Evolutionary conservation across 2,329 filamentous ascomycete genomes (phyloP).

Genomic region (Chaetothyriales sp.): DNA sequence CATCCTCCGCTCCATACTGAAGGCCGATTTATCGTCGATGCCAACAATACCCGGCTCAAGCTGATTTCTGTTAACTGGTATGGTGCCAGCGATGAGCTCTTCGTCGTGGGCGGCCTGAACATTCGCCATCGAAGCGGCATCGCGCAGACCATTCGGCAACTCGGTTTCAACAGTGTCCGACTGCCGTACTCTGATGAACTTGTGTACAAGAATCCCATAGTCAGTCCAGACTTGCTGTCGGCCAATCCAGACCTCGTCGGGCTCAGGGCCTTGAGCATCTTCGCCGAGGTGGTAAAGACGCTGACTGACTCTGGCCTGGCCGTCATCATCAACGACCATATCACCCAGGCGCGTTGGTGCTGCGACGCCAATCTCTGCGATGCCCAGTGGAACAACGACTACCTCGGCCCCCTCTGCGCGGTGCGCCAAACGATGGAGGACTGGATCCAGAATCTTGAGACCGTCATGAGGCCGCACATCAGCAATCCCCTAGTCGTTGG

Average conservation of each 20-base stretch:
- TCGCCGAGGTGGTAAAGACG: slow-evolving; percentile 44
- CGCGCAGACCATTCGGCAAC: slow-evolving; percentile 42
- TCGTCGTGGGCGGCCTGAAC: slow-evolving; percentile 51
- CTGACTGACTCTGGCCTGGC: slow-evolving; percentile 50
- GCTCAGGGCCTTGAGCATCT: slow-evolving; percentile 46
- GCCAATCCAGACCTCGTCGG: slow-evolving; percentile 50
- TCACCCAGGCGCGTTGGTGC: slow-evolving; percentile 56
- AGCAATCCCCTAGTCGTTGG: slow-evolving; percentile 51
- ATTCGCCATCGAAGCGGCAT: slow-evolving; percentile 49
- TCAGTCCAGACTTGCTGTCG: slow-evolving; percentile 38
- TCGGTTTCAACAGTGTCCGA: slow-evolving; percentile 59
- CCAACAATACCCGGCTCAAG: slow-evolving; percentile 44
- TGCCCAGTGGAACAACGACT: slow-evolving; percentile 52
- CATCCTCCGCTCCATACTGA: slow-evolving; percentile 44
- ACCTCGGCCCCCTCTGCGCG: slow-evolving; percentile 47
- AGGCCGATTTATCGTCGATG: slow-evolving; percentile 50
- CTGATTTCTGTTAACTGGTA: slow-evolving; percentile 58
- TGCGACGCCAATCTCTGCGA: slow-evolving; percentile 57
- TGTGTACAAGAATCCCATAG: slow-evolving; percentile 45
- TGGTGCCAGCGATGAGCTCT: slow-evolving; percentile 53
- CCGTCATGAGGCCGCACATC: slow-evolving; percentile 46
- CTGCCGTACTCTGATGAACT: slow-evolving; percentile 58
- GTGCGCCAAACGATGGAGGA: slow-evolving; percentile 50
- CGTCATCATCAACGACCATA: slow-evolving; percentile 58
- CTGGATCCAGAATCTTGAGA: slow-evolving; percentile 54